Evolutionary conservation across 1,284 basidiomycete genomes (phyloP).

Genomic region (Ceratobasidium sp.): DNA sequence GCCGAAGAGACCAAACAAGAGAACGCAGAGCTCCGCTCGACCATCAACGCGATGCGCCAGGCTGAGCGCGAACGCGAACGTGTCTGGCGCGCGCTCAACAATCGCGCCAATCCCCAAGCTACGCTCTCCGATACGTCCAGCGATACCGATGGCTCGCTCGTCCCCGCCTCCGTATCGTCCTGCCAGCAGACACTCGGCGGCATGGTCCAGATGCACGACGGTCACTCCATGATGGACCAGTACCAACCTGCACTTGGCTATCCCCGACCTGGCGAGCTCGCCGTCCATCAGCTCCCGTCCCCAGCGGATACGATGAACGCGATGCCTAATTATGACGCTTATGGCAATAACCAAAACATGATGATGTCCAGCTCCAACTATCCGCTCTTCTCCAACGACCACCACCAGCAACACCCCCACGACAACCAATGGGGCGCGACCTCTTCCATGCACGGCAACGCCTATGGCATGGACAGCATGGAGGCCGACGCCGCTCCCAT

Average conservation of each 20-base stretch:
- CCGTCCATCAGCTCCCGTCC: conserved; percentile 40
- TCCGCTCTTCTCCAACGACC: conserved; percentile 26
- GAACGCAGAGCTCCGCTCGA: conserved; percentile 62
- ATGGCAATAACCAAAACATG: conserved; percentile 37
- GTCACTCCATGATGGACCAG: conserved; percentile 19
- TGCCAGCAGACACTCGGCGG: conserved; percentile 27
- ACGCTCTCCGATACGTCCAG: conserved; percentile 40
- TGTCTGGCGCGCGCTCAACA: conserved; percentile 42
- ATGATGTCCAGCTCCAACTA: conserved; percentile 38
- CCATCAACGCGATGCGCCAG: conserved; percentile 39
- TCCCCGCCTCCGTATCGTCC: conserved; percentile 34
- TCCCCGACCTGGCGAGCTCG: conserved; percentile 30
- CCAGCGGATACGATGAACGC: conserved; percentile 42
- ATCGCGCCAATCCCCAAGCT: conserved; percentile 39
- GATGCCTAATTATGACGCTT: conserved; percentile 33
- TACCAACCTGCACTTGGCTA: conserved; percentile 35
- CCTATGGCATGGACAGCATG: conserved; percentile 17
- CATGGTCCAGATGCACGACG: conserved; percentile 36
- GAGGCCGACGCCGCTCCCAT: conserved; percentile 17
- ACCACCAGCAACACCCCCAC: conserved; percentile 32
- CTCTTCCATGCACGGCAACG: conserved; percentile 35
- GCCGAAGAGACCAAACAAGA: conserved; percentile 69
- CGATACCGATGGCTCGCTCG: conserved; percentile 41
- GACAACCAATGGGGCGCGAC: conserved; percentile 15
- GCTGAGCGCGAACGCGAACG: conserved; percentile 41